phyloP scores from a whole-genome alignment of 768 basidiomycete species.

The Lactifluus subvellereus region DNA sequence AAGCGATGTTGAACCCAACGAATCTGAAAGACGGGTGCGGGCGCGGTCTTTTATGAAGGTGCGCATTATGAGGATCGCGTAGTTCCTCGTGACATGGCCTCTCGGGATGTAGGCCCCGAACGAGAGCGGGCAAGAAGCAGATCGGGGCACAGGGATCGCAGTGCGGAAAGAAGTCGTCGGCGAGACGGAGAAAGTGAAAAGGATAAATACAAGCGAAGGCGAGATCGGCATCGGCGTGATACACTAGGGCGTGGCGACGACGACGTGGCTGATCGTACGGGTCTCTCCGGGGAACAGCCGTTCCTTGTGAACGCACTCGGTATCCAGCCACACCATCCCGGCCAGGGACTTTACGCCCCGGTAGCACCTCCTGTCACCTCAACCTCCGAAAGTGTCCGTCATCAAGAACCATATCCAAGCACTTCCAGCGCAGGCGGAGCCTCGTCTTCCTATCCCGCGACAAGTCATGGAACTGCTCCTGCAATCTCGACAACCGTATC shows the following conservation, averaged over 20 bases:
- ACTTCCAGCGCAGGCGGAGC: constrained; percentile 6
- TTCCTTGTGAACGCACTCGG: constrained; percentile 15
- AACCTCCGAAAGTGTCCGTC: neutral
- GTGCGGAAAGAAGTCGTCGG: constrained; percentile 13
- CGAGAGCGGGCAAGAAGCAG: constrained; percentile 9
- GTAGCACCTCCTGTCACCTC: constrained; percentile 1
- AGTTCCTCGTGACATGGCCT: constrained; percentile 14
- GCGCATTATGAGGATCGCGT: constrained; percentile 18
- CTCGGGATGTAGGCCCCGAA: constrained; percentile 2
- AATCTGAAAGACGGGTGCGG: constrained; percentile 9
- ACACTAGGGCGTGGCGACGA: constrained; percentile 1
- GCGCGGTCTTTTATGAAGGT: constrained; percentile 19
- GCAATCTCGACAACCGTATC: constrained; percentile 1
- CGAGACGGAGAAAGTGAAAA: constrained; percentile 14
- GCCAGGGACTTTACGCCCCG: constrained; percentile 6
- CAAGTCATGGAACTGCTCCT: constrained; percentile 2
- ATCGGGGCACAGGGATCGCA: constrained; percentile 16
- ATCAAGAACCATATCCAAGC: neutral
- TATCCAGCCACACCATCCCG: constrained; percentile 10
- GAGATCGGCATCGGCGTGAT: constrained; percentile 13
- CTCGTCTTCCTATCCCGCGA: neutral
- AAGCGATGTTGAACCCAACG: neutral
- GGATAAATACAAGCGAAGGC: constrained; percentile 4
- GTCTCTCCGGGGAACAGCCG: neutral
- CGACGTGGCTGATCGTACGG: neutral